These are phyloP conservation scores for Citrus hindsii DNA, from an alignment of 345 rosid genomes.

Conservation along the genomic window DNA sequence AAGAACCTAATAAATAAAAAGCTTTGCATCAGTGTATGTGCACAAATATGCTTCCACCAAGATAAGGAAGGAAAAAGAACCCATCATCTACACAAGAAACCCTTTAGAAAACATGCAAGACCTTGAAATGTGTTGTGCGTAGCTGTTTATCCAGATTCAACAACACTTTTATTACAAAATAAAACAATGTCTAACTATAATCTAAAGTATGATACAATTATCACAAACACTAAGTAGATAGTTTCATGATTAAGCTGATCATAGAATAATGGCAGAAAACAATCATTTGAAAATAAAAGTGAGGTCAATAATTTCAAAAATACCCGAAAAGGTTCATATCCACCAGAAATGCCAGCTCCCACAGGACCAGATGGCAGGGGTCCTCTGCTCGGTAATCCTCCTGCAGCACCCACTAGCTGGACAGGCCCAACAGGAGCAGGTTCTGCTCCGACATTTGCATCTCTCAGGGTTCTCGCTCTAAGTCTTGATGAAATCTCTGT, in stretches of 20 bases:
- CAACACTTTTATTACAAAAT: neutral
- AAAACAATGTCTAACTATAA: neutral
- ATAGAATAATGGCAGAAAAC: neutral
- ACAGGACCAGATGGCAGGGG: conserved; percentile 23
- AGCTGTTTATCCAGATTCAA: neutral
- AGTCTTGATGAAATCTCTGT: conserved; percentile 50
- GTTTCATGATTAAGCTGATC: neutral
- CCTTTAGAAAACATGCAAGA: neutral
- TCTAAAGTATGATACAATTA: neutral
- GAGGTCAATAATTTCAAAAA: neutral
- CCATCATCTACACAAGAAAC: neutral
- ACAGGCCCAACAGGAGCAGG: conserved; percentile 31
- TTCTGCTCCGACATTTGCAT: conserved; percentile 36
- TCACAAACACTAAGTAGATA: neutral
- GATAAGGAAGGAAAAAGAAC: neutral
- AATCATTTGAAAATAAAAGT: neutral
- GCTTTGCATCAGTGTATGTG: too few relatives aligned
- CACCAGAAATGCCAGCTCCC: conserved; percentile 31
- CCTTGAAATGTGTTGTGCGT: neutral
- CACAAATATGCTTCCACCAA: neutral
- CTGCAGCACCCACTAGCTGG: conserved; percentile 28
- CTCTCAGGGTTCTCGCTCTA: conserved; percentile 48
- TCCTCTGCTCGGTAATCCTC: conserved; percentile 31
- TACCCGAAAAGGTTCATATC: conserved; percentile 42
- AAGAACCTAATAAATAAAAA: neutral